phyloP scores from a whole-genome alignment of 1,284 basidiomycete genomes.

The Salmacisia buchloeana region DNA sequence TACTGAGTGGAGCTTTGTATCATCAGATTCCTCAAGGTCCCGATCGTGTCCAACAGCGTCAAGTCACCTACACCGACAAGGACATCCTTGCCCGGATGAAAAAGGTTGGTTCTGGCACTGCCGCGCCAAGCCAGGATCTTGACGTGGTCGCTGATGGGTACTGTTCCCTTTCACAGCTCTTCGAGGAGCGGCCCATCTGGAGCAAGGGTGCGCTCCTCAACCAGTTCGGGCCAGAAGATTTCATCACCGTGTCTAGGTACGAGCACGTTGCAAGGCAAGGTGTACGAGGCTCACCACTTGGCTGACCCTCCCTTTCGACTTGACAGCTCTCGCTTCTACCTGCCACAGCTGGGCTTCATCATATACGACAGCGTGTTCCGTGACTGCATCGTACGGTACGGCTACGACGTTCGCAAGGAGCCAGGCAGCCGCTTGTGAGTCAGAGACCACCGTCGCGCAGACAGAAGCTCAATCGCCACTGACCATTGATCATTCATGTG shows the following conservation, averaged over 20 bases:
- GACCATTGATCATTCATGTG: background rate
- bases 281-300: too few species aligned
- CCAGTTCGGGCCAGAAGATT: slow-evolving; percentile 67
- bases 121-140: background rate
- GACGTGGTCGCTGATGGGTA: background rate
- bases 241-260: slow-evolving; percentile 61
- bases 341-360: slow-evolving; percentile 62
- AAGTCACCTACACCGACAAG: slow-evolving; percentile 57
- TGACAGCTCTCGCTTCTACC: slow-evolving; percentile 52
- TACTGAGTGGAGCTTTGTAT: too few species aligned
- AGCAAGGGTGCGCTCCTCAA: slow-evolving; percentile 75
- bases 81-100: slow-evolving; percentile 61
- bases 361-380: slow-evolving; percentile 92
- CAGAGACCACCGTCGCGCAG: slow-evolving; percentile 11
- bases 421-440: slow-evolving; percentile 61
- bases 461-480: background rate
- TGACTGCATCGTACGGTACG: slow-evolving; percentile 77
- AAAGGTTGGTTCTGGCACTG: slow-evolving; percentile 53
- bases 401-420: slow-evolving; percentile 79
- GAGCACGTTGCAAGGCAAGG: background rate
- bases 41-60: background rate
- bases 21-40: slow-evolving; percentile 10
- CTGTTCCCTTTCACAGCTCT: slow-evolving; percentile 31
- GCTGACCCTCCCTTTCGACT: background rate
- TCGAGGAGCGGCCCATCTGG: slow-evolving; percentile 75